Conservation (phyloP, 345 rosid species). For the Salix caprea region DNA sequence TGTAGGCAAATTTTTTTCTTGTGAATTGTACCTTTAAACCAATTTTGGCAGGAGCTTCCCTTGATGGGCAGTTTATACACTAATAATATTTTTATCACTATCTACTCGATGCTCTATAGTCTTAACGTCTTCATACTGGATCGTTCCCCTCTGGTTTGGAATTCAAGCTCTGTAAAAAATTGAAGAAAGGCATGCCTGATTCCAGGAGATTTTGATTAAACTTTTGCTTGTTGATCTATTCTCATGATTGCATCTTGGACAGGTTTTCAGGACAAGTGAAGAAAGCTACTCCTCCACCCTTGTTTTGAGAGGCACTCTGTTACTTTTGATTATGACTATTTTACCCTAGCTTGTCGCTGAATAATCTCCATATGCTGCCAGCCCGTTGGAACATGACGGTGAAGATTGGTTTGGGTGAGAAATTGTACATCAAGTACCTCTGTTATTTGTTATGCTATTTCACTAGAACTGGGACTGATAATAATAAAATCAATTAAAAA, state of each 20-base stretch:
- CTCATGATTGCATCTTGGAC: neutral
- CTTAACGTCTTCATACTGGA: neutral
- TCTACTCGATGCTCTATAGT: neutral
- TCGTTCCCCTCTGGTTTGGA: neutral
- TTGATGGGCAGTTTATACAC: neutral
- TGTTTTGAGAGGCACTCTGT: neutral
- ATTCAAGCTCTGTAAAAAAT: neutral
- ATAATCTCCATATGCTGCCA: neutral
- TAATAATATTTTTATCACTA: neutral
- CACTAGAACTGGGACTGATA: too few relatives aligned
- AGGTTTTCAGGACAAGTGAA: neutral
- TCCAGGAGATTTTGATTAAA: neutral
- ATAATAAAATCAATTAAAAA: too few relatives aligned
- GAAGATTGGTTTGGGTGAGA: neutral
- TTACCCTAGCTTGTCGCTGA: neutral
- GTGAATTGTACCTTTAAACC: slow-evolving; percentile 5
- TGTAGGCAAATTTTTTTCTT: slow-evolving; percentile 7
- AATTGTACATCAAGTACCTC: too few relatives aligned
- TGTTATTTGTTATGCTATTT: too few relatives aligned
- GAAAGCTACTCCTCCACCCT: neutral
- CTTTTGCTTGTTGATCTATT: neutral
- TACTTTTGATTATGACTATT: neutral
- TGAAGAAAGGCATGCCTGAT: neutral
- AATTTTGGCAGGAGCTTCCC: neutral
- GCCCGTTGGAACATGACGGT: neutral